phyloP scores from a whole-genome alignment of 805 yeast species.

The Ogataea paraovalis region DNA sequence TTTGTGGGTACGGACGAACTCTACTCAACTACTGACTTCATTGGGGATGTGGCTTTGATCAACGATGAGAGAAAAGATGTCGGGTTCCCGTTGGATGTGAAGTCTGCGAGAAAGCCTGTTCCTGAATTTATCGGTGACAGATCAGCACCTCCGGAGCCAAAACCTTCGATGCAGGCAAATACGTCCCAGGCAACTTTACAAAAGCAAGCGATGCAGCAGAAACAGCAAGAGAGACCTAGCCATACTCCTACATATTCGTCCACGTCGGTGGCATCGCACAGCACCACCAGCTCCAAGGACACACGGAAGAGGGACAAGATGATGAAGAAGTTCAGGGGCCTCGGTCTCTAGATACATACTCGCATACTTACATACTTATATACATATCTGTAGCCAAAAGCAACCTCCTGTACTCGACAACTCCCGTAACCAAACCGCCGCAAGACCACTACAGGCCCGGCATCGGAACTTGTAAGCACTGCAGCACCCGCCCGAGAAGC shows the following conservation, averaged over 20 bases:
- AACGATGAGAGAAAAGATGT: conserved; percentile 23
- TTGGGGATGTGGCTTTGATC: conserved; percentile 30
- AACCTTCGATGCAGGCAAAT: not conserved
- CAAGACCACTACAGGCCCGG: no score
- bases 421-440: no score
- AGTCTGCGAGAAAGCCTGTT: conserved; percentile 19
- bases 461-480: no score
- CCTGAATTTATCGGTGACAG: conserved; percentile 3
- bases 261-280: not conserved
- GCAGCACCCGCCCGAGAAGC: no score
- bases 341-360: conserved; percentile 14
- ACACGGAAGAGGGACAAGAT: conserved; percentile 20
- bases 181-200: not conserved
- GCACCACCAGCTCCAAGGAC: conserved; percentile 2
- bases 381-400: not conserved
- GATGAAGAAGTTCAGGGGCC: conserved; percentile 21
- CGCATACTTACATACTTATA: no score
- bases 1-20: conserved; percentile 78
- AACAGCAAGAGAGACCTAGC: not conserved
- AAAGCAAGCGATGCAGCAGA: conserved; percentile 4
- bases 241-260: not conserved
- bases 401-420: no score
- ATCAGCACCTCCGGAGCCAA: conserved; percentile 1
- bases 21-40: conserved; percentile 39
- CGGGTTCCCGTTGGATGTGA: conserved; percentile 24